These are phyloP conservation scores for Andrographis paniculata DNA, from an alignment of 305 asterid species.

Conservation along the genomic window DNA sequence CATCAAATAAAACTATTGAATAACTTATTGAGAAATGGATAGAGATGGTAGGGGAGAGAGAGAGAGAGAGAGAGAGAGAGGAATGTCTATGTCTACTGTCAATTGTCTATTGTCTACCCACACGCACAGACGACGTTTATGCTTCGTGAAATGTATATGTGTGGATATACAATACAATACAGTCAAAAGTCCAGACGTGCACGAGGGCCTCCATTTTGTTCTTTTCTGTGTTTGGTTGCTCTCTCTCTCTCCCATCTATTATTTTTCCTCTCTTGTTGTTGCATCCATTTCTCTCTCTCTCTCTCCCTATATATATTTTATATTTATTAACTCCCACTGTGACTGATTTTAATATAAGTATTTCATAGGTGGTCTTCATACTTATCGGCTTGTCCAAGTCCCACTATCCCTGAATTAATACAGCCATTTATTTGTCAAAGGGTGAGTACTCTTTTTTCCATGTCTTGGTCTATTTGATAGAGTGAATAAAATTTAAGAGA, in stretches of 20 bases:
- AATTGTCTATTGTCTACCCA: no score
- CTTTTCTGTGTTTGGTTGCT: background rate
- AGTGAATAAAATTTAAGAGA: no score
- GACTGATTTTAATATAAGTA: no score
- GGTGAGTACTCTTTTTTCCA: no score
- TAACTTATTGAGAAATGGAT: no score
- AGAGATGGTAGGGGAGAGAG: background rate
- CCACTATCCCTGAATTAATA: no score
- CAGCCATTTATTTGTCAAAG: no score
- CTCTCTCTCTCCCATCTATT: background rate
- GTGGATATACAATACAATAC: background rate
- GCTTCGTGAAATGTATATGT: background rate
- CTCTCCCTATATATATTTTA: background rate
- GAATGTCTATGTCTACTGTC: background rate
- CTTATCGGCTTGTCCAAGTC: no score
- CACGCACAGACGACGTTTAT: background rate
- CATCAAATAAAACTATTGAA: no score
- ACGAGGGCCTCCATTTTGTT: conserved; percentile 1
- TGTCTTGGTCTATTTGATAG: no score
- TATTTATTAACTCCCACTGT: no score
- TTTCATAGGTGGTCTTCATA: no score
- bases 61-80: background rate
- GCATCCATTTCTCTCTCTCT: background rate
- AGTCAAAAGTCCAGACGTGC: background rate
- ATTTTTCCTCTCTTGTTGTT: background rate